These are phyloP conservation scores for Diaporthe sp. DNA, from an alignment of 2,329 filamentous ascomycete species.

Conservation along the genomic window DNA sequence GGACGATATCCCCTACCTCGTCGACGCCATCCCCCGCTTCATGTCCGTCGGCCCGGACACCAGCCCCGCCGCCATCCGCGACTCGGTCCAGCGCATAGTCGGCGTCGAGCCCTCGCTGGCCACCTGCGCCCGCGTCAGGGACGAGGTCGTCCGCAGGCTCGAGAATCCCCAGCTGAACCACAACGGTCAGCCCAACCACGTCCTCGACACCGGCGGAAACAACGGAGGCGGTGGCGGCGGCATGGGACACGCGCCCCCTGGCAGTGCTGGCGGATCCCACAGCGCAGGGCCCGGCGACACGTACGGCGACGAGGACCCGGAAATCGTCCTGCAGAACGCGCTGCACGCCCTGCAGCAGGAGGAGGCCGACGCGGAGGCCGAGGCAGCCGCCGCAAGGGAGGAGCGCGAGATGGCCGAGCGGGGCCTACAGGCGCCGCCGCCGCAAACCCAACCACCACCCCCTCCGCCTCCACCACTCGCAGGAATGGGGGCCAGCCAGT, in stretches of 20 bases:
- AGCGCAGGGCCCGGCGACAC: conserved; percentile 48
- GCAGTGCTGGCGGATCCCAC: conserved; percentile 37
- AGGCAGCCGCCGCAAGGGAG: conserved; percentile 67
- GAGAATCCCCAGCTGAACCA: conserved; percentile 49
- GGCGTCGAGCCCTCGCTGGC: conserved; percentile 68
- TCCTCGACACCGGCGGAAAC: conserved; percentile 40
- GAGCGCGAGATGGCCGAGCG: conserved; percentile 65
- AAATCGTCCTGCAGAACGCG: conserved; percentile 71
- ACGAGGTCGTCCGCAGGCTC: conserved; percentile 66
- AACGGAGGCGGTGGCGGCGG: conserved; percentile 22
- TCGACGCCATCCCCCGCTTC: conserved; percentile 71
- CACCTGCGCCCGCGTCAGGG: conserved; percentile 70
- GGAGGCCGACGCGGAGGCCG: conserved; percentile 71
- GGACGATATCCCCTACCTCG: conserved; percentile 71
- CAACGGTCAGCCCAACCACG: conserved; percentile 41
- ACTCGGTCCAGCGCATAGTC: conserved; percentile 68
- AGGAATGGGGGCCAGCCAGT: conserved; percentile 40
- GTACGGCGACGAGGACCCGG: conserved; percentile 67
- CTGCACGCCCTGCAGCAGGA: conserved; percentile 71
- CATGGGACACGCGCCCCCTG: conserved; percentile 36
- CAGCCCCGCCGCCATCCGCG: conserved; percentile 71
- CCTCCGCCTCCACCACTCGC: conserved; percentile 43
- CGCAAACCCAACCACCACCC: neutral
- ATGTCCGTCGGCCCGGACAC: conserved; percentile 72
- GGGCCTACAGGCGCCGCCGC: conserved; percentile 45